These are phyloP conservation scores for Pythium diclinum DNA, from an alignment of 352 stramenopile species.

Conservation along the genomic window DNA sequence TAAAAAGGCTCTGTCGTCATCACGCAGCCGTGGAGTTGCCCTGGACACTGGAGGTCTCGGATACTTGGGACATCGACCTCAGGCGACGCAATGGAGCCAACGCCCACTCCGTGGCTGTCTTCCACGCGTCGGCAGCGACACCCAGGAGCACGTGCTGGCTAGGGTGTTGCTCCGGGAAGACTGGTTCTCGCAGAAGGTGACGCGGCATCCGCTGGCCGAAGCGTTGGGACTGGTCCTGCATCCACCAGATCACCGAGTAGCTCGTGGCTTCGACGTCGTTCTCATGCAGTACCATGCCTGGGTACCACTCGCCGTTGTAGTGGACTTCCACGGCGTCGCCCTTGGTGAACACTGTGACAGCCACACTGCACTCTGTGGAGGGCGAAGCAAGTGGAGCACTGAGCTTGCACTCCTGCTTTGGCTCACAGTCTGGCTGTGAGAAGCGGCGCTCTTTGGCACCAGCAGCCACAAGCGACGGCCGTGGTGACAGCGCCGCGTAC, in stretches of 20 bases:
- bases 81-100: conserved; percentile 27
- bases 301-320: conserved; percentile 56
- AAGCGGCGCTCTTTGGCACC: background rate
- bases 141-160: conserved; percentile 44
- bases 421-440: conserved; percentile 1
- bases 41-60: conserved; percentile 18
- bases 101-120: conserved; percentile 29
- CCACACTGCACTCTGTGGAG: conserved; percentile 3
- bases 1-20: background rate
- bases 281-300: conserved; percentile 57
- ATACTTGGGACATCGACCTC: conserved; percentile 21
- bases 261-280: conserved; percentile 47
- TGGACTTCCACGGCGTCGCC: conserved; percentile 66
- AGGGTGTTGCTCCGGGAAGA: conserved; percentile 22
- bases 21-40: conserved; percentile 20
- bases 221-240: conserved; percentile 75
- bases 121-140: conserved; percentile 51
- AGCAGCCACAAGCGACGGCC: conserved; percentile 20
- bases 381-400: background rate
- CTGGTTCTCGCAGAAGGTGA: conserved; percentile 48
- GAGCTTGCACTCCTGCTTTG: background rate
- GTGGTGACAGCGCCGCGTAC: conserved; percentile 55
- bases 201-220: conserved; percentile 54
- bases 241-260: conserved; percentile 82
- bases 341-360: conserved; percentile 36